Evolutionary conservation across 225 moss, liverwort and hornwort species (phyloP).

Genomic region (Polytrichum commune): DNA sequence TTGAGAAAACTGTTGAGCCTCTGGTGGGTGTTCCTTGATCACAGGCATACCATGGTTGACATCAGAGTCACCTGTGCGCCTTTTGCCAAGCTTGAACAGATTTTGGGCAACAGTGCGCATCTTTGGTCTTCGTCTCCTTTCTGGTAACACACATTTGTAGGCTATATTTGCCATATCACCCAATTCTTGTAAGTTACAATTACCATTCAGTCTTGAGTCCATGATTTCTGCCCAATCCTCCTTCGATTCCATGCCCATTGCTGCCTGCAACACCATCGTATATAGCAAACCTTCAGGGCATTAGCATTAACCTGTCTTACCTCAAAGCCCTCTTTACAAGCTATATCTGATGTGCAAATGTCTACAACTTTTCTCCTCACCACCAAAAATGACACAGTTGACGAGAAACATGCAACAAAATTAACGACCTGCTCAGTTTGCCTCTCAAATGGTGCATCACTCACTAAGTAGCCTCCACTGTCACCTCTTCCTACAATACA

Average conservation of each 20-base stretch:
- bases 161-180: slow-evolving; percentile 93
- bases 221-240: slow-evolving; percentile 94
- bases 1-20: neutral
- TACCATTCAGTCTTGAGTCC: slow-evolving; percentile 76
- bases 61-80: slow-evolving; percentile 12
- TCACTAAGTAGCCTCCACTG: no score
- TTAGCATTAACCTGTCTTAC: no score
- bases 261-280: slow-evolving; percentile 54
- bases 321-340: no score
- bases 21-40: slow-evolving; percentile 29
- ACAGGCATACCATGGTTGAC: slow-evolving; percentile 24
- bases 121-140: slow-evolving; percentile 35
- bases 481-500: no score
- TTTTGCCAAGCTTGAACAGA: slow-evolving; percentile 36
- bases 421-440: no score
- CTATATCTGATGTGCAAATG: no score
- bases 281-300: no score
- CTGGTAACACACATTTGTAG: slow-evolving; percentile 69
- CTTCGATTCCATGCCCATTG: slow-evolving; percentile 84
- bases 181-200: slow-evolving; percentile 74
- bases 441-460: no score
- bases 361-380: no score
- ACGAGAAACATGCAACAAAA: no score
- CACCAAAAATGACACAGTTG: no score
- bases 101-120: slow-evolving; percentile 49